phyloP scores from a whole-genome alignment of 2,329 filamentous ascomycete species.

The Triangularia setosa region DNA sequence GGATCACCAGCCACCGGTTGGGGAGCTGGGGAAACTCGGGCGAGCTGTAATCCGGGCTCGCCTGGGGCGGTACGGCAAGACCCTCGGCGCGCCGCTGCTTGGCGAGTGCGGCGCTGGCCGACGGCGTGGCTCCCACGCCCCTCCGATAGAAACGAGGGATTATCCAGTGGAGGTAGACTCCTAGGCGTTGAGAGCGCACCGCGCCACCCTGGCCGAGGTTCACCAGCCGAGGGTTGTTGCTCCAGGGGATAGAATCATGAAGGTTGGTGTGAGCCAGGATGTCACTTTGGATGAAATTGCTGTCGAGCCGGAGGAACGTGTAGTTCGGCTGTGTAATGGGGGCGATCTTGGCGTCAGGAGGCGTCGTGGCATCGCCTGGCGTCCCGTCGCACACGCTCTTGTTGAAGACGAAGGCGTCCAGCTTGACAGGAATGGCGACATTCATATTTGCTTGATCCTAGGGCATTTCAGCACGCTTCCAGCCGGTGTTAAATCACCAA shows the following conservation, averaged over 20 bases:
- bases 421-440: neutral
- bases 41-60: neutral
- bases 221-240: slow-evolving; percentile 34
- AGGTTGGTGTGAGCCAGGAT: slow-evolving; percentile 36
- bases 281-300: slow-evolving; percentile 37
- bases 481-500: too few relatives aligned
- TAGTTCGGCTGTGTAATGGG: slow-evolving; percentile 47
- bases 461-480: neutral
- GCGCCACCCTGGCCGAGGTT: slow-evolving; percentile 22
- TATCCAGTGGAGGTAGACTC: slow-evolving; percentile 1
- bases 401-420: slow-evolving; percentile 30
- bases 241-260: slow-evolving; percentile 25
- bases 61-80: too few relatives aligned
- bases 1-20: slow-evolving; percentile 9
- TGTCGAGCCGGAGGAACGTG: slow-evolving; percentile 38
- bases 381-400: slow-evolving; percentile 26
- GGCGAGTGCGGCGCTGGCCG: neutral
- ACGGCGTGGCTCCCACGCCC: neutral
- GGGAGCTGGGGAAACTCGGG: neutral
- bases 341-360: slow-evolving; percentile 29
- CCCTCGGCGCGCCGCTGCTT: too few relatives aligned
- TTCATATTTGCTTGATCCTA: neutral
- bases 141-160: neutral
- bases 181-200: neutral
- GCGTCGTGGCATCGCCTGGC: neutral